Conservation (phyloP, 257 asterid species). For the Cruciata laevipes region DNA sequence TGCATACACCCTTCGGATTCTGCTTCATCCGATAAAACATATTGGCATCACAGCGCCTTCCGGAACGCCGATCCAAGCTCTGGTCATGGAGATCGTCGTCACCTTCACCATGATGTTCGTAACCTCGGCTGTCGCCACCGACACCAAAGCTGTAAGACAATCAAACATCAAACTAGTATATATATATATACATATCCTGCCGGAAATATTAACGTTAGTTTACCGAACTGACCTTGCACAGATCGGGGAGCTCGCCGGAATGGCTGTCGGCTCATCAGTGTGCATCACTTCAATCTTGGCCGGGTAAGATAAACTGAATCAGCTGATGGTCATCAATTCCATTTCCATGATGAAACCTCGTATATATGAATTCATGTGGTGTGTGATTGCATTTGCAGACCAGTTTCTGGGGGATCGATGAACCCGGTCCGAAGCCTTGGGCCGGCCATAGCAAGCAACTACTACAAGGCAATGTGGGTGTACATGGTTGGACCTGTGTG, state of each 20-base stretch:
- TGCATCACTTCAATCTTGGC: slow-evolving; percentile 85
- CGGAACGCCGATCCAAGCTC: slow-evolving; percentile 56
- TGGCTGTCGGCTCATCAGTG: slow-evolving; percentile 88
- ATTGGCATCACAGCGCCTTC: slow-evolving; percentile 72
- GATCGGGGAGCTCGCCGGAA: slow-evolving; percentile 85
- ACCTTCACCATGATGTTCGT: slow-evolving; percentile 87
- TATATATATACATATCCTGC: no score
- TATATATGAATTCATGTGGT: no score
- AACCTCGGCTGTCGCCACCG: slow-evolving; percentile 84
- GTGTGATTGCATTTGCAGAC: no score
- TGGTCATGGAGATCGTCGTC: slow-evolving; percentile 66
- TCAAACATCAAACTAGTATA: background rate
- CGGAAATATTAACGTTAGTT: no score
- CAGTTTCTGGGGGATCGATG: slow-evolving; percentile 90
- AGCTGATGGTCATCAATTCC: no score
- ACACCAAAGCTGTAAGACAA: slow-evolving; percentile 76
- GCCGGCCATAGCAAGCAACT: slow-evolving; percentile 73
- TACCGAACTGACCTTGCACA: no score
- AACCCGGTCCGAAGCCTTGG: slow-evolving; percentile 78
- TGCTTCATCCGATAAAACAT: slow-evolving; percentile 60
- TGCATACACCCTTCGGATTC: slow-evolving; percentile 46
- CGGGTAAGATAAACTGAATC: no score
- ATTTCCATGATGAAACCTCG: no score
- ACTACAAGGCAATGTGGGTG: slow-evolving; percentile 62
- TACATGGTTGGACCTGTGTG: slow-evolving; percentile 62